Conservation (phyloP, 148 eudicot species). For the Spergularia marina region DNA sequence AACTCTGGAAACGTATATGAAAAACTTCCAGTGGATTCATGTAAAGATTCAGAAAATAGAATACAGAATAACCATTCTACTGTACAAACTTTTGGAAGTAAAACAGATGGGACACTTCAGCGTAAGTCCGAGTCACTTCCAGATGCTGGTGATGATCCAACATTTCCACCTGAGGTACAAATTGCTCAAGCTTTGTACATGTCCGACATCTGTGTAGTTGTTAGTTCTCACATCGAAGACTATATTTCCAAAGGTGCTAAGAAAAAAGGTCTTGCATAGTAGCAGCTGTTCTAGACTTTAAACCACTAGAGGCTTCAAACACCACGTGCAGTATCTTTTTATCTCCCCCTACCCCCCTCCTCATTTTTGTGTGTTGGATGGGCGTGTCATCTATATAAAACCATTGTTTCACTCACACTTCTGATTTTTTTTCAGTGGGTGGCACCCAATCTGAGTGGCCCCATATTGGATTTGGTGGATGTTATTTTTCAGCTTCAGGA, state of each 20-base stretch:
- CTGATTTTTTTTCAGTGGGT: conserved; percentile 70
- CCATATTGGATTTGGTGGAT: conserved; percentile 90
- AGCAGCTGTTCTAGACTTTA: not conserved
- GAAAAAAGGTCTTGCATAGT: not conserved
- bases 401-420: conserved; percentile 7
- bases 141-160: conserved; percentile 53
- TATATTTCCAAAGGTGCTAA: not conserved
- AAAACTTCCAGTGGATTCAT: conserved; percentile 42
- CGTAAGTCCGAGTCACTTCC: conserved; percentile 32
- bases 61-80: conserved; percentile 25
- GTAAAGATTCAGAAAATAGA: conserved; percentile 32
- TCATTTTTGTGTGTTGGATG: not conserved
- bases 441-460: conserved; percentile 79
- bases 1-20: conserved; percentile 36
- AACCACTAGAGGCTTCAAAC: not conserved
- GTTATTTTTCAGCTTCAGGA: conserved; percentile 95
- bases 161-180: conserved; percentile 77
- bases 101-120: conserved; percentile 30
- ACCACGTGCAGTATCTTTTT: not conserved
- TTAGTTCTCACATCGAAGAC: not conserved
- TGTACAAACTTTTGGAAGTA: conserved; percentile 28
- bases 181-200: not conserved
- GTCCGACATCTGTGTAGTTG: not conserved
- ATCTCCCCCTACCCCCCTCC: not conserved
- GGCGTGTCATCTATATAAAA: not conserved